Base-by-base conservation (phyloP, 2,329 filamentous ascomycete genomes). In the Pseudogymnoascus sp. region DNA sequence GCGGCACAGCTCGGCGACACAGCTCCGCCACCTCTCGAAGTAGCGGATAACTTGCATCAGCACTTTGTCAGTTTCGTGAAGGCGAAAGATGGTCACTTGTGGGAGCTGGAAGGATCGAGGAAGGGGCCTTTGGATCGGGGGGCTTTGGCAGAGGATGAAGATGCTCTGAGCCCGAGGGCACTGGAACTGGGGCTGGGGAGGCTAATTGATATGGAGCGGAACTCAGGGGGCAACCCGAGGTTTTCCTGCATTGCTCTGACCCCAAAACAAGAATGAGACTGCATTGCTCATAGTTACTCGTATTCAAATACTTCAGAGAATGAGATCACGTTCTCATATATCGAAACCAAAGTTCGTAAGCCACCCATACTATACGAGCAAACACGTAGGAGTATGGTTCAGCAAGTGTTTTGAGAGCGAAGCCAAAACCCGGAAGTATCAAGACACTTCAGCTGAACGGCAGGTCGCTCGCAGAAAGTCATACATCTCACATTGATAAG, bases 1-100 rank as follows among this genome's bases (percentile, higher is more conserved):
- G 92, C 91, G 12, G 94, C 93, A 4, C 81, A 81, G 6, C 78
- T 82, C 63, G 93, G 93, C 15, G 91, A 93, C 72, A 96, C 92
- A 17, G 13, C n/a, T 51, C 90, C 92, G 1, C 93, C 94, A 0
- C 77, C 83, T 61, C 91, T 91, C 7, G 82, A 66, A 86, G 44
- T 10, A 15, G 44, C 44, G 8, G 89, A 90, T 69, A 84, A 88
- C 68, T 81, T 96, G n/a, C 93, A 97, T 72, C 80, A 97, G 69
- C 94, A 99, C 78, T 97, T 96, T 73, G 93, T 97, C 55, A 94
- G 91, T 71, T 99, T 97, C 75, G 89, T 94, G 61, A 95, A 92
- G 79, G 80, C 80, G 35, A 76, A 76, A 60, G 85, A 89, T 73
- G 87, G 87, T 61, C 82, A 77, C 51, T 72, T 90, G 59, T 90